Percentiles rank a stretch among this genome's conserved stretches.
Evolutionary conservation across 2,329 filamentous ascomycete species (phyloP).

Genomic region (Colletotrichum tropicale): DNA sequence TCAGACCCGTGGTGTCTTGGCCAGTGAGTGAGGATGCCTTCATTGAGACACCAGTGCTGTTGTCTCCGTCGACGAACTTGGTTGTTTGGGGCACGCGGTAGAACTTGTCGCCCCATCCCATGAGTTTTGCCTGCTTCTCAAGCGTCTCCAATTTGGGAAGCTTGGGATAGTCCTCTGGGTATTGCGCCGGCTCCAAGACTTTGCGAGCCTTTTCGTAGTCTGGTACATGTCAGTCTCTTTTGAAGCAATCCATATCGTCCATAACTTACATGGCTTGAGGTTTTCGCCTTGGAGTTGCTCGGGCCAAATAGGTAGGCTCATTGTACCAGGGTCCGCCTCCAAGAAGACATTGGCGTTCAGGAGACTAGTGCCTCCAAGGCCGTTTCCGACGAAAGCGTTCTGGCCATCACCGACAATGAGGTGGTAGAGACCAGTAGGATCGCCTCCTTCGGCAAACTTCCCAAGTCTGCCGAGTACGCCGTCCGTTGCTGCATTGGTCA

Average conservation of each 20-base stretch:
- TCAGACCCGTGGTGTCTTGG: constrained; percentile 67
- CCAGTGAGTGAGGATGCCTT: constrained; percentile 62
- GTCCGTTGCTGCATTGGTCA: constrained; percentile 22
- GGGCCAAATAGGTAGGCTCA: constrained; percentile 63
- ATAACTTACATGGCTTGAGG: constrained; percentile 53
- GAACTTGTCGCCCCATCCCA: constrained; percentile 59
- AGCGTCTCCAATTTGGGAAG: constrained; percentile 64
- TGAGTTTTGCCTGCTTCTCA: constrained; percentile 56
- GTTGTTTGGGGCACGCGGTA: constrained; percentile 65
- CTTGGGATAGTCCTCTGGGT: constrained; percentile 60
- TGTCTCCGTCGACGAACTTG: constrained; percentile 63
- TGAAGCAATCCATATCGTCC: background rate
- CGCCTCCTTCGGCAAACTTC: constrained; percentile 30
- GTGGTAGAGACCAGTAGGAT: constrained; percentile 48
- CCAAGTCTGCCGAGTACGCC: constrained; percentile 38
- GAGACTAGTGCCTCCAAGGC: constrained; percentile 68
- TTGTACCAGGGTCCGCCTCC: constrained; percentile 57
- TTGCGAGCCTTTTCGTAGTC: constrained; percentile 61
- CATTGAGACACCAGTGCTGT: constrained; percentile 69
- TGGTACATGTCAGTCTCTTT: constrained; percentile 25
- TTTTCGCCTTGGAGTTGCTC: constrained; percentile 51
- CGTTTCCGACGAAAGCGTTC: constrained; percentile 44
- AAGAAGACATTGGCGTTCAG: constrained; percentile 73
- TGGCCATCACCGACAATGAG: constrained; percentile 47
- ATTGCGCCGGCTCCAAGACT: constrained; percentile 63